Base-by-base conservation (phyloP, 495 filamentous ascomycete species). In the Trichoderma erinaceum region DNA sequence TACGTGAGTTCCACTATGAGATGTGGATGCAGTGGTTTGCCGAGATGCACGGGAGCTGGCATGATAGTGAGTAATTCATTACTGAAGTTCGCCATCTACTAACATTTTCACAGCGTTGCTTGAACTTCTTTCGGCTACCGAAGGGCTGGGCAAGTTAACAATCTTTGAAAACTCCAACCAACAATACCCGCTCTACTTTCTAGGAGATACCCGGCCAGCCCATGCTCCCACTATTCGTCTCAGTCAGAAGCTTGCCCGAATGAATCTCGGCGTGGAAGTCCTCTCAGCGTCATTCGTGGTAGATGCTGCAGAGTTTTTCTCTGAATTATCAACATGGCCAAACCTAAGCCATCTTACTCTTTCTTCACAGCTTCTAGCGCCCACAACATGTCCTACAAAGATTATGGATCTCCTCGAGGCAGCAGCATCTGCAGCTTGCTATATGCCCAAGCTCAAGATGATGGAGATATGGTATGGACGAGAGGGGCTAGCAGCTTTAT, bases 231-330 rank as follows among this genome's bases (percentile, higher is more conserved):
- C 7, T 56, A 56, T 25, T 56, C 18, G 18, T 56, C 50, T 56
- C 50, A 56, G 50, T 56, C 50, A 56, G 18, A 56, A 56, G 50
- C 50, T 56, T 56, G 50, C 50, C 18, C 18, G 21, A 56, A n/a
- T 56, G 50, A 56, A 56, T 56, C 15, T 56, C 50, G 50, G 50
- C 44, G 44, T 46, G 25, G 3, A 56, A 56, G 50, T 23, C 18
- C 50, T 56, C 50, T 56, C 50, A 56, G 50, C 18, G 0, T 56
- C 50, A 56, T 56, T 56, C 18, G 25, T 56, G n/a, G 3, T 56
- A 56, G 50, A 56, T 56, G 50, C 50, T 56, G 50, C 50, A 21
- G 50, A 56, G 50, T 25, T 56, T 56, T 56, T 56, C 50, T 56
- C 50, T 25, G 18, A 56, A 56, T 25, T n/a, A n/a, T 23, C 50